phyloP scores from a whole-genome alignment of 2,329 filamentous ascomycete species.

The Penicillium sclerotiorum region DNA sequence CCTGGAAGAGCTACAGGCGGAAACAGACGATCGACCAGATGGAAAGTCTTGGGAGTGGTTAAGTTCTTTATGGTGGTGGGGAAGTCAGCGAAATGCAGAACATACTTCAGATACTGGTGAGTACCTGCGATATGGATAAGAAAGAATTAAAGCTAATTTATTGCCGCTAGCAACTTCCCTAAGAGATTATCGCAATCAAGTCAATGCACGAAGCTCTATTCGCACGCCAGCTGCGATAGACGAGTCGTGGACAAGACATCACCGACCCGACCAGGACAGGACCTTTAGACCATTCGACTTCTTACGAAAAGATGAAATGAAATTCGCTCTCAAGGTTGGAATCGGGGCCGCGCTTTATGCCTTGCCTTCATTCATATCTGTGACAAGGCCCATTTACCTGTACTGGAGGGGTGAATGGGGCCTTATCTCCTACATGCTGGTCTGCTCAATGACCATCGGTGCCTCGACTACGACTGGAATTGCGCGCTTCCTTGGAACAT shows the following conservation, averaged over 20 bases:
- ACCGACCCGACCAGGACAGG: not conserved
- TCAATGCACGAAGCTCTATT: not conserved
- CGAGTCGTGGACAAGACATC: constrained; percentile 2
- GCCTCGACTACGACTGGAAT: constrained; percentile 90
- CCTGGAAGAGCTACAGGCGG: constrained; percentile 75
- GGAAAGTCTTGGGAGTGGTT: not conserved
- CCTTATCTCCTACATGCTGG: constrained; percentile 92
- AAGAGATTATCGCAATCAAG: not conserved
- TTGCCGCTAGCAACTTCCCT: not conserved
- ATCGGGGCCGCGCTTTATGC: constrained; percentile 85
- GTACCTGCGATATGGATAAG: not conserved
- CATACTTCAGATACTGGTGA: not conserved
- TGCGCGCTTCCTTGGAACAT: constrained; percentile 80
- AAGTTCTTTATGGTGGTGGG: not conserved
- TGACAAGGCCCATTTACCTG: constrained; percentile 73
- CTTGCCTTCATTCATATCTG: constrained; percentile 78
- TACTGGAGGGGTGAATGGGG: constrained; percentile 96
- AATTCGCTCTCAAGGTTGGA: constrained; percentile 88
- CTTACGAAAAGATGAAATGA: constrained; percentile 65
- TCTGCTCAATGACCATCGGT: constrained; percentile 94
- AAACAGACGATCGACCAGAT: constrained; percentile 56
- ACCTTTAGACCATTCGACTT: constrained; percentile 47
- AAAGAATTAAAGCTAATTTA: not conserved
- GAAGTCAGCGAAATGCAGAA: not conserved
- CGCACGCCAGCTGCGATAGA: not conserved